These are phyloP conservation scores for Entelexis sorbosivorans DNA, from an alignment of 1,139 yeast species.

Conservation along the genomic window DNA sequence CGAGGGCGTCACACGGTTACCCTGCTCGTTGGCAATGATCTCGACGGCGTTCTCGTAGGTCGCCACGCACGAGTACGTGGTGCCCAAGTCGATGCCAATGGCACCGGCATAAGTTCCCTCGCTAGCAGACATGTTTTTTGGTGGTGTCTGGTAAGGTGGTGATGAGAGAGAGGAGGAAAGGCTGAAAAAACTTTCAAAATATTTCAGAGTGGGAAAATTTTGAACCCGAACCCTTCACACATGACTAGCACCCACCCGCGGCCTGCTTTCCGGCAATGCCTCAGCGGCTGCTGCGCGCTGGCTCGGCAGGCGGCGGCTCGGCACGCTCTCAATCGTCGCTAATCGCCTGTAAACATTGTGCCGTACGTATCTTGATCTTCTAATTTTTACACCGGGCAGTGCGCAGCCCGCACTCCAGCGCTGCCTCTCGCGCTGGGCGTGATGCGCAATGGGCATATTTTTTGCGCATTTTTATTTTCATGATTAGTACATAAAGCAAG, in stretches of 20 bases:
- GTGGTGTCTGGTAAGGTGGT: constrained; percentile 7
- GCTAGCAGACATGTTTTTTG: constrained; percentile 24
- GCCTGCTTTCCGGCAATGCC: not conserved
- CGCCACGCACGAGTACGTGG: constrained; percentile 86
- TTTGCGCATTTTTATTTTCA: no score
- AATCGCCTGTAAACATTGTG: no score
- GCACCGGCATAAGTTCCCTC: constrained; percentile 99
- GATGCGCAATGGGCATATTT: no score
- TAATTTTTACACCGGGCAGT: no score
- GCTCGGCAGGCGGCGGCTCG: not conserved
- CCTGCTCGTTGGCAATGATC: constrained; percentile 97
- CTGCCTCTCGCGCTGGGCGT: no score
- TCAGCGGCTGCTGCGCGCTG: not conserved
- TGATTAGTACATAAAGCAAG: no score
- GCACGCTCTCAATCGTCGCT: no score
- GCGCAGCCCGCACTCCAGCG: no score
- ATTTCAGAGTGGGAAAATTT: constrained; percentile 19
- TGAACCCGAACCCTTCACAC: constrained; percentile 10
- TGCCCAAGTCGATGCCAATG: constrained; percentile 92
- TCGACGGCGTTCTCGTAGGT: constrained; percentile 71
- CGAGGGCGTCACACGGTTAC: constrained; percentile 98
- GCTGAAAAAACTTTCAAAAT: constrained; percentile 16
- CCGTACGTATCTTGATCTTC: no score
- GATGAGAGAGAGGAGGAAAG: constrained; percentile 1
- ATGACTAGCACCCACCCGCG: not conserved